Conservation (phyloP, 257 asterid genomes). For the Mitragyna speciosa region DNA sequence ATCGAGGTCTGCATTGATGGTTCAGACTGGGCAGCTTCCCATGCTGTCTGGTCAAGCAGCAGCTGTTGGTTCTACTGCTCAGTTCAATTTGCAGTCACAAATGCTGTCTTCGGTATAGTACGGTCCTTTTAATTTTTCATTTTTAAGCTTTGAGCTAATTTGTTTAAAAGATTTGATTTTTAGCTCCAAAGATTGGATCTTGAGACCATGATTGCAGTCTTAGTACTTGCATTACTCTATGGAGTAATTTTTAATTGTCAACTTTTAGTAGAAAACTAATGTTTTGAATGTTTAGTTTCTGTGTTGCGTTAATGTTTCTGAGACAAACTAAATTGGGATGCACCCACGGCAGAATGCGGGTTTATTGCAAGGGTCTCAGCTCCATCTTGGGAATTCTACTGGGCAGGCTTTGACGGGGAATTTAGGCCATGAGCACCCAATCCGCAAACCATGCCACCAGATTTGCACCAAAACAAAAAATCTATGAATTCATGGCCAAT, state of each 20-base stretch:
- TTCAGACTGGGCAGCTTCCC: conserved; percentile 74
- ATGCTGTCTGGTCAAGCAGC: conserved; percentile 73
- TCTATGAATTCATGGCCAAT: no score
- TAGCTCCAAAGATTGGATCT: not conserved
- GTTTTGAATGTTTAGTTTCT: not conserved
- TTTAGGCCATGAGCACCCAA: conserved; percentile 74
- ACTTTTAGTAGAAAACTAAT: no score
- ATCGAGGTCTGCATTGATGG: conserved; percentile 70
- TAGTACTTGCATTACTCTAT: no score
- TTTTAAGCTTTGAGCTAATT: not conserved
- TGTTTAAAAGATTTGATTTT: not conserved
- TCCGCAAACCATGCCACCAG: no score
- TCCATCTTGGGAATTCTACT: conserved; percentile 67
- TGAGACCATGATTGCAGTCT: no score
- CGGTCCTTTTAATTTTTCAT: not conserved
- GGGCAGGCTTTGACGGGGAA: conserved; percentile 79
- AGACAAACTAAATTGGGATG: conserved; percentile 36
- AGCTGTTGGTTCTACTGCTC: conserved; percentile 33
- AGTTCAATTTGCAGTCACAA: conserved; percentile 73
- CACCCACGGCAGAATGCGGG: conserved; percentile 90
- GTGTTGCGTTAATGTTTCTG: conserved; percentile 22
- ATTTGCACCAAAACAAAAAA: no score
- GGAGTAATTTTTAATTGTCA: no score
- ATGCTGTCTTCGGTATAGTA: conserved; percentile 62
- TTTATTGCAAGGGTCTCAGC: conserved; percentile 75